Evolutionary conservation across 345 rosid genomes (phyloP).

Genomic region (Hibiscus trionum): DNA sequence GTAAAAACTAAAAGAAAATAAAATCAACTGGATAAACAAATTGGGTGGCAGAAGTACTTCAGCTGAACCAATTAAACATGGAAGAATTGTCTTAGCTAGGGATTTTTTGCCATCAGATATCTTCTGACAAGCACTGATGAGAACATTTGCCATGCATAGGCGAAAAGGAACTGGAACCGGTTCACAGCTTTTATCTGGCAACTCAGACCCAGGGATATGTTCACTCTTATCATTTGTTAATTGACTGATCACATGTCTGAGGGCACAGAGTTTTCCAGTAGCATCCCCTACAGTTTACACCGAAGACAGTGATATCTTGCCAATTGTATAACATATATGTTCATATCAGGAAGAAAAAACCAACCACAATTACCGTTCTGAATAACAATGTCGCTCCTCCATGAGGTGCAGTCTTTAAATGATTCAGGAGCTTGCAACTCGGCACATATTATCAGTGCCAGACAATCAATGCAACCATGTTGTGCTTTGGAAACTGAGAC

Average conservation of each 20-base stretch:
- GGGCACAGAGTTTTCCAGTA: slow-evolving; percentile 24
- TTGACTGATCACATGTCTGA: slow-evolving; percentile 40
- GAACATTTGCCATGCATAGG: slow-evolving; percentile 85
- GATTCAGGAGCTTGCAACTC: slow-evolving; percentile 51
- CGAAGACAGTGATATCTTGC: slow-evolving; percentile 12
- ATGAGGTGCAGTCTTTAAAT: slow-evolving; percentile 20
- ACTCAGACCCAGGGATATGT: slow-evolving; percentile 15
- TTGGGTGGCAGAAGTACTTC: slow-evolving; percentile 38
- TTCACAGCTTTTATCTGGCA: slow-evolving; percentile 17
- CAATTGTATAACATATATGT: not conserved
- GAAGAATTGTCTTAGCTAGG: slow-evolving; percentile 50
- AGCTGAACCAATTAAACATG: slow-evolving; percentile 40
- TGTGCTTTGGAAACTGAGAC: slow-evolving; percentile 75
- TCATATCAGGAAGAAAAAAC: slow-evolving; percentile 15
- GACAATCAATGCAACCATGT: slow-evolving; percentile 91
- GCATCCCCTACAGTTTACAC: slow-evolving; percentile 36
- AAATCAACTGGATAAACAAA: not conserved
- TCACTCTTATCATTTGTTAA: slow-evolving; percentile 35
- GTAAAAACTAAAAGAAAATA: not conserved
- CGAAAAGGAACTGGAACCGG: slow-evolving; percentile 41
- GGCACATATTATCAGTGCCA: slow-evolving; percentile 71
- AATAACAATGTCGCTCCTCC: slow-evolving; percentile 15
- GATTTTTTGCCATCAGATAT: slow-evolving; percentile 44
- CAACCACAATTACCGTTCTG: slow-evolving; percentile 29
- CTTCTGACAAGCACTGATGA: slow-evolving; percentile 81